Percentiles rank a stretch among this genome's conserved stretches.
Conservation (phyloP, 1,139 yeast genomes). For the Candida sojae region DNA sequence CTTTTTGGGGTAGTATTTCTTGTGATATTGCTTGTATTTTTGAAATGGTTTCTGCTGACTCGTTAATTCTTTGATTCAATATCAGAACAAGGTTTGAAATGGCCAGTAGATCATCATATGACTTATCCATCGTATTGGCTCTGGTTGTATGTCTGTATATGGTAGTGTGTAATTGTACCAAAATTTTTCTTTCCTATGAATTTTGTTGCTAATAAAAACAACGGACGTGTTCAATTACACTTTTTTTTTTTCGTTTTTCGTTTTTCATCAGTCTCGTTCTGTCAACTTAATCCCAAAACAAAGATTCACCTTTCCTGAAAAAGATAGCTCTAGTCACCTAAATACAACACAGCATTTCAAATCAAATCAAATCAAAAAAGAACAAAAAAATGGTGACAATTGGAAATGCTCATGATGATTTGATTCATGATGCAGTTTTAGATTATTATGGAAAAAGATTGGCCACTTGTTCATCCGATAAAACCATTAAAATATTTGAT, state of each 20-base stretch:
- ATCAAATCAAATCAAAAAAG: neutral
- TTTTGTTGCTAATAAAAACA: neutral
- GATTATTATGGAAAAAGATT: conserved; percentile 94
- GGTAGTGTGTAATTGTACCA: conserved; percentile 2
- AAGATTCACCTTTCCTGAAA: too few relatives aligned
- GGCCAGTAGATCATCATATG: conserved; percentile 25
- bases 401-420: conserved; percentile 81
- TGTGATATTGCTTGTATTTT: conserved; percentile 24
- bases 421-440: conserved; percentile 94
- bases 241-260: neutral
- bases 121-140: conserved; percentile 20
- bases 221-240: conserved; percentile 4
- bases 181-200: neutral
- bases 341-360: too few relatives aligned
- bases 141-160: neutral
- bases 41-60: conserved; percentile 21
- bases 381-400: conserved; percentile 58
- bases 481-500: conserved; percentile 89
- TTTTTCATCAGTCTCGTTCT: neutral
- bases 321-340: too few relatives aligned
- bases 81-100: conserved; percentile 22
- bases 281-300: too few relatives aligned
- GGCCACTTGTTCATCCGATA: conserved; percentile 95
- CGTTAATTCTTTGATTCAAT: conserved; percentile 22
- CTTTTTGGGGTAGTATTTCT: conserved; percentile 22